Evolutionary conservation across 768 basidiomycete species (phyloP), one percentile per base, ranked within the genome.

Genomic region (Russula olivacea): DNA sequence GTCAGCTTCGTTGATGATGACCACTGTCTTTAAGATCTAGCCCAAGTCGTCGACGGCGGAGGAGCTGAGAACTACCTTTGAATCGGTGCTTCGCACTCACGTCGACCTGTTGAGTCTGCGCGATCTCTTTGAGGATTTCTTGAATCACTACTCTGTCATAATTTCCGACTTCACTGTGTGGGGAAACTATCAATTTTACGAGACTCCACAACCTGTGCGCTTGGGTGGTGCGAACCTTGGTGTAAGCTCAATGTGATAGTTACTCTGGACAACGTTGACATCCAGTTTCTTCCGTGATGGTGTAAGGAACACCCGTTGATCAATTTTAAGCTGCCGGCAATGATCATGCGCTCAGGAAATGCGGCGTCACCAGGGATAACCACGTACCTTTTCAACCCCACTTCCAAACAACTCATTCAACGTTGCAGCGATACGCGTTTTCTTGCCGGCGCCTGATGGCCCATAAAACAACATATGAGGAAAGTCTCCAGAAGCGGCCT

Each of bases 391-490:
- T 74, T 98, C 96, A 2, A 88, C 93, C 1, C 95, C 93, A 49
- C 84, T 79, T 0, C 96, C 97, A 75, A 93, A 99, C 55, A 98
- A 74, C 69, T 97, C 87, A 66, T 88, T 79, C 61, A 99, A 73
- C 7, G 92, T 95, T 65, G 90, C 91, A 68, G 88, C 87, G 69
- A 98, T 93, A 41, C 96, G 81, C 49, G 96, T 98, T 82, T 99
- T 99, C 80, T 98, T 98, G 17, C 96, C 96, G 15, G 96, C 93
- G 23, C 96, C 96, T 4, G 91, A 91, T 10, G 96, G 96, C 0
- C 96, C 96, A 71, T 98, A 99, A 77, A 98, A 96, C 1, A 99
- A 83, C 78, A 97, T 87, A 72, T 99, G 96, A 9, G 96, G 96
- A 72, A 99, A 98, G 78, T 98, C 95, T 0, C 92, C 91, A 1